phyloP scores from a whole-genome alignment of 805 yeast genomes.

The Ogataea nitratoaversa region DNA sequence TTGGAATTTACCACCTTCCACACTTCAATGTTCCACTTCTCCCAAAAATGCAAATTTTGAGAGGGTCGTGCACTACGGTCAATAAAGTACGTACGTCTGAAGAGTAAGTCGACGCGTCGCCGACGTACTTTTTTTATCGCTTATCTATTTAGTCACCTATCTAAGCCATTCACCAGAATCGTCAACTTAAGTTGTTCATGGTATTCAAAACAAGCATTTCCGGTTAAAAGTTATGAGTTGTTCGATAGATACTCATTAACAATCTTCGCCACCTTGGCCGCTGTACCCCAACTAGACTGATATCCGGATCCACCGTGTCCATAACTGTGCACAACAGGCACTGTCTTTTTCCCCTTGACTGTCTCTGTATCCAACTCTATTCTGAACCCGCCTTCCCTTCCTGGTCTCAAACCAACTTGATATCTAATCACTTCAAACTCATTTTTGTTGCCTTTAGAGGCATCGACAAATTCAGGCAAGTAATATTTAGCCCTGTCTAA shows the following conservation, averaged over 20 bases:
- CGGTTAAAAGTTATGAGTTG: too few species aligned
- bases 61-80: too few species aligned
- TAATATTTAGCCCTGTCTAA: constrained; percentile 39
- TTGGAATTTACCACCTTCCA: too few species aligned
- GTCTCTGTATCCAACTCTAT: constrained; percentile 36
- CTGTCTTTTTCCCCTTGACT: constrained; percentile 8
- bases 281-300: constrained; percentile 34
- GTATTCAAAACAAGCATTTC: too few species aligned
- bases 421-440: constrained; percentile 44
- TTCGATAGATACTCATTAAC: not conserved
- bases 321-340: constrained; percentile 52
- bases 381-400: constrained; percentile 55
- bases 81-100: too few species aligned
- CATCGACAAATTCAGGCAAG: constrained; percentile 35
- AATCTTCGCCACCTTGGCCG: not conserved
- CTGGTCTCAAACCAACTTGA: constrained; percentile 69
- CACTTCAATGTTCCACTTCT: not conserved
- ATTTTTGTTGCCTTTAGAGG: constrained; percentile 9
- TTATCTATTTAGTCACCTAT: too few species aligned
- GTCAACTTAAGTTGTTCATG: too few species aligned
- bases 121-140: too few species aligned
- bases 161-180: too few species aligned
- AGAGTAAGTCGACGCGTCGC: too few species aligned
- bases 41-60: too few species aligned
- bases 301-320: constrained; percentile 78